Conservation (phyloP, 2,329 filamentous ascomycete species). For the Diaporthe vexans region DNA sequence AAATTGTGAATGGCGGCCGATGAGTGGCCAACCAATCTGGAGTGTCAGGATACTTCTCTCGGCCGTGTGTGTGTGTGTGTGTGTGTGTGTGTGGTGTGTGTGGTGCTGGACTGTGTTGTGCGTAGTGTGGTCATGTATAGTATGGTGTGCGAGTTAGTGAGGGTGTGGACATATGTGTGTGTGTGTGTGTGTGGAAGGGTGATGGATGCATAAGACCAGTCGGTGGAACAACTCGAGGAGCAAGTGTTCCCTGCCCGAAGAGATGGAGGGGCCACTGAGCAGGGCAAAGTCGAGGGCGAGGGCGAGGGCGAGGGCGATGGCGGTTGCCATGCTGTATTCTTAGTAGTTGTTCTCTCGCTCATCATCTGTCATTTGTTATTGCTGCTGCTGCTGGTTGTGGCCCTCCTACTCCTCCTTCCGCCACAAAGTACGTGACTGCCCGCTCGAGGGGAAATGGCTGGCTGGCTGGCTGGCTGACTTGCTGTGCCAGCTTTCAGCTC, state of each 20-base stretch:
- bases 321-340: not conserved
- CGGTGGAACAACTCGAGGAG: not conserved
- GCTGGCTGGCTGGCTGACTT: not conserved
- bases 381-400: not conserved
- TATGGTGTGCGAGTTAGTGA: not conserved
- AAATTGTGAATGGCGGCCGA: conserved; percentile 10
- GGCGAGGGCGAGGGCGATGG: not conserved
- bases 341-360: too few species aligned
- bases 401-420: not conserved
- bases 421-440: not conserved
- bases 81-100: not conserved
- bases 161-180: not conserved
- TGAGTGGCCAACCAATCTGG: conserved; percentile 9
- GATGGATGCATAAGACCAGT: conserved; percentile 21
- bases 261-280: not conserved
- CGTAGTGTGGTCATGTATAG: not conserved
- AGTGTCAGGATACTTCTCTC: not conserved
- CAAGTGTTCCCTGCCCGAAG: not conserved
- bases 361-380: not conserved
- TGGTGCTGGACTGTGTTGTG: not conserved
- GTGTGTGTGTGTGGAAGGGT: not conserved
- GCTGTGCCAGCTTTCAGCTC: conserved; percentile 25
- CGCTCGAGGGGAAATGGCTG: too few species aligned
- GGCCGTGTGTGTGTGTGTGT: conserved; percentile 1
- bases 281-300: not conserved